These are phyloP conservation scores for Tetrapyrgos nigripes DNA, from an alignment of 1,284 basidiomycete species.

Conservation along the genomic window DNA sequence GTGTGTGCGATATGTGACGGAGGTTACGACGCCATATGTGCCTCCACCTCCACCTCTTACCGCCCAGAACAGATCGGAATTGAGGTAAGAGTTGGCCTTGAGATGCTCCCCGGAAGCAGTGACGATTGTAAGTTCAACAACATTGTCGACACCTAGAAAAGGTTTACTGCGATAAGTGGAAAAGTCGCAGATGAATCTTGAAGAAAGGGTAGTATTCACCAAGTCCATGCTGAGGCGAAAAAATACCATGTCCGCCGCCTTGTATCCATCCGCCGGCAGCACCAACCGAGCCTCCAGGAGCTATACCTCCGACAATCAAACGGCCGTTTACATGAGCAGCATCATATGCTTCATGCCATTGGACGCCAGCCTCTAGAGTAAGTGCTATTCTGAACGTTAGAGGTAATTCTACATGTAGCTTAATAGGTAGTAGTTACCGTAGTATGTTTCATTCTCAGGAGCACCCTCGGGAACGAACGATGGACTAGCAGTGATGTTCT, in stretches of 20 bases:
- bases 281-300: too few relatives aligned
- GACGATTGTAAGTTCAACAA: conserved; percentile 45
- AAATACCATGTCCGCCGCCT: conserved; percentile 16
- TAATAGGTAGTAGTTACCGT: too few relatives aligned
- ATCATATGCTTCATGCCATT: conserved; percentile 41
- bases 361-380: conserved; percentile 40
- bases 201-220: too few relatives aligned
- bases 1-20: conserved; percentile 45
- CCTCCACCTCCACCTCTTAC: too few relatives aligned
- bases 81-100: too few relatives aligned
- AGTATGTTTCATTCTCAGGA: too few relatives aligned
- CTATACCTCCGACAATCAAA: conserved; percentile 45
- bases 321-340: conserved; percentile 38
- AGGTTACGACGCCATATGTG: too few relatives aligned
- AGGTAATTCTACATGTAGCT: too few relatives aligned
- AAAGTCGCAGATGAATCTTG: too few relatives aligned
- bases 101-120: conserved; percentile 41
- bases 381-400: conserved; percentile 23
- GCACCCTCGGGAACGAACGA: conserved; percentile 39
- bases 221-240: conserved; percentile 47
- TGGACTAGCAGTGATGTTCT: conserved; percentile 37
- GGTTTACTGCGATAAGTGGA: conserved; percentile 1
- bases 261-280: conserved; percentile 13
- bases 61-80: too few relatives aligned
- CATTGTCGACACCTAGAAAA: conserved; percentile 48